Percentiles rank a stretch among this genome's conserved stretches.
phyloP scores from a whole-genome alignment of 148 eudicot species.

The Amaranthus cruentus region DNA sequence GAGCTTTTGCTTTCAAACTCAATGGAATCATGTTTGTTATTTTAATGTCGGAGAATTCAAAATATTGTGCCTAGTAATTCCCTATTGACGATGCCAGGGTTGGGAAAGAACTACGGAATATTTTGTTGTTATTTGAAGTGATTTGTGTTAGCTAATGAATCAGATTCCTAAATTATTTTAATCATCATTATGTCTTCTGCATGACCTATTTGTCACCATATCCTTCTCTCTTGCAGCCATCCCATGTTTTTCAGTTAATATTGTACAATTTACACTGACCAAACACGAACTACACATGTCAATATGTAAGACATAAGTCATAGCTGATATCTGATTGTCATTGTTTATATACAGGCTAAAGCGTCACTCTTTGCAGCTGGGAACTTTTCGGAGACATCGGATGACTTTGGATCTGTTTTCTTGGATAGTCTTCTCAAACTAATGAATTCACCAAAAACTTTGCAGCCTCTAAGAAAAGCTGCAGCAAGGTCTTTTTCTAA shows the following conservation, averaged over 20 bases:
- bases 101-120: no score
- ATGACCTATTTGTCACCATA: background rate
- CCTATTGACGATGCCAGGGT: no score
- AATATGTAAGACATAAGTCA: constrained; percentile 1
- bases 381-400: constrained; percentile 61
- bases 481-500: constrained; percentile 54
- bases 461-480: constrained; percentile 41
- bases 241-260: background rate
- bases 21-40: no score
- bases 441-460: constrained; percentile 37
- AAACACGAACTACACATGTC: background rate
- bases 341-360: constrained; percentile 48
- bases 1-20: no score
- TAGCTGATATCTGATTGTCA: constrained; percentile 6
- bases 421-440: constrained; percentile 52
- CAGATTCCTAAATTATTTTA: no score
- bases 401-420: constrained; percentile 69
- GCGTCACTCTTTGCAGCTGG: constrained; percentile 82
- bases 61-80: no score
- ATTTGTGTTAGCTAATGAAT: no score
- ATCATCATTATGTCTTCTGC: no score
- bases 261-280: background rate
- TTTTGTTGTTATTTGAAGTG: no score
- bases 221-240: background rate
- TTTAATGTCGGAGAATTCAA: no score